Base-by-base conservation (phyloP, 345 rosid genomes). In the Abelmoschus esculentus region DNA sequence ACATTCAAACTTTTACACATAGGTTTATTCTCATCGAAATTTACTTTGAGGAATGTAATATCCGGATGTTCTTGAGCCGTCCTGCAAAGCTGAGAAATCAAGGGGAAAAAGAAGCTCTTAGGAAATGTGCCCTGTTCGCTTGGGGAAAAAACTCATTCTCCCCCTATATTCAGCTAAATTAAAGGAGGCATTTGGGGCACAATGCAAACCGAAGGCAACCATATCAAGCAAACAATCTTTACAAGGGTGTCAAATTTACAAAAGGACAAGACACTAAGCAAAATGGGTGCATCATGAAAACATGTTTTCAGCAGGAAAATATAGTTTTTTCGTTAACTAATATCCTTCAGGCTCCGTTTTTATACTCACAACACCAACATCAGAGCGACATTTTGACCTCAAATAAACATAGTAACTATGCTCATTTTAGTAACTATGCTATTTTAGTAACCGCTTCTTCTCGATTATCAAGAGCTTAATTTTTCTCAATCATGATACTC, bases 1-100 rank as follows among this genome's bases (percentile, higher is more conserved):
- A 92, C 96, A 42, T 87, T 92, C 84, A 92, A 85, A 80, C 86
- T 87, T 81, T 87, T 92, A 83, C 98, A 92, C 88, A 90, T 88
- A 6, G 90, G 85, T 79, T 90, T 92, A 72, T 90, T 92, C 76
- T 90, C 93, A 61, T 92, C 96, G 75, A 92, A 92, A 80, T 90
- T 90, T 61, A 92, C 96, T 82, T 92, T 92, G 44, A 92, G 81
- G 81, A 92, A 89, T 75, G 89, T 47, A 63, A 90, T 87, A 44
- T 89, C 96, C 2, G 88, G 90, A 74, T 93, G 92, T 22, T 86
- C 90, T 77, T 75, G 73, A 2, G 96, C 98, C 31, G 90, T 86
- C 75, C 74, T 93, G 87, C 97, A 93, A 68, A 90, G 90, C 97
- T 93, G 88, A 49, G 40, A 55, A 40, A 78, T 19, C 1, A 7